Percentiles rank a stretch among this genome's conserved stretches.
These are phyloP conservation scores for Aspergillus avenaceus DNA, from an alignment of 495 filamentous ascomycete genomes.

Conservation along the genomic window DNA sequence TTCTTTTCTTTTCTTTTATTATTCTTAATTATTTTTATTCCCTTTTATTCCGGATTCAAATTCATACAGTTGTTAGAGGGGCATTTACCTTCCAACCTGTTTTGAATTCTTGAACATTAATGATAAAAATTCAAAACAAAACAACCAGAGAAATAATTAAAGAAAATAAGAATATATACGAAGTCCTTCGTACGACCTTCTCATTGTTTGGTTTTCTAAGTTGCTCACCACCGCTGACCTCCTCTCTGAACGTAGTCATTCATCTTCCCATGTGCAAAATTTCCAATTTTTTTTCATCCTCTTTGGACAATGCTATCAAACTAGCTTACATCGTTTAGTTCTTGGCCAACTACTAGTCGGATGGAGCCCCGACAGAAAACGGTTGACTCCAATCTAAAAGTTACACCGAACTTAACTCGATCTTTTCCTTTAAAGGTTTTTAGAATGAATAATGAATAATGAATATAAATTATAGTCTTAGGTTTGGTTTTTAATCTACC, in stretches of 20 bases:
- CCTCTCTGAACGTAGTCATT: background rate
- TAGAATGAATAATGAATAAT: background rate
- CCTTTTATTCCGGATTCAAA: no score
- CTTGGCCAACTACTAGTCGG: conserved; percentile 5
- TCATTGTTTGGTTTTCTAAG: background rate
- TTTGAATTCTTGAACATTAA: no score
- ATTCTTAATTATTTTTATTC: no score
- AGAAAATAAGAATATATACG: no score
- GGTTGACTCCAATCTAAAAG: conserved; percentile 12
- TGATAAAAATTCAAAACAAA: no score
- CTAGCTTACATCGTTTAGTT: background rate
- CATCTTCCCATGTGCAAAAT: background rate
- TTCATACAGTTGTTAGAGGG: no score
- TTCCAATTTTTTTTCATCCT: background rate
- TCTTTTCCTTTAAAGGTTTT: background rate
- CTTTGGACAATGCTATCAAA: background rate
- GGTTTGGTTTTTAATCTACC: no score
- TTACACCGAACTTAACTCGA: background rate
- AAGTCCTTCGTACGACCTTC: no score
- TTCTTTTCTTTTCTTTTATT: no score
- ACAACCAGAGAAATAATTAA: no score
- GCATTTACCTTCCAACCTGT: no score
- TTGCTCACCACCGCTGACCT: background rate
- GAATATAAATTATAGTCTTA: background rate
- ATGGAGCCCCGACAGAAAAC: conserved; percentile 25